Base-by-base conservation (phyloP, 2,329 filamentous ascomycete species). In the Cordyceps militaris region DNA sequence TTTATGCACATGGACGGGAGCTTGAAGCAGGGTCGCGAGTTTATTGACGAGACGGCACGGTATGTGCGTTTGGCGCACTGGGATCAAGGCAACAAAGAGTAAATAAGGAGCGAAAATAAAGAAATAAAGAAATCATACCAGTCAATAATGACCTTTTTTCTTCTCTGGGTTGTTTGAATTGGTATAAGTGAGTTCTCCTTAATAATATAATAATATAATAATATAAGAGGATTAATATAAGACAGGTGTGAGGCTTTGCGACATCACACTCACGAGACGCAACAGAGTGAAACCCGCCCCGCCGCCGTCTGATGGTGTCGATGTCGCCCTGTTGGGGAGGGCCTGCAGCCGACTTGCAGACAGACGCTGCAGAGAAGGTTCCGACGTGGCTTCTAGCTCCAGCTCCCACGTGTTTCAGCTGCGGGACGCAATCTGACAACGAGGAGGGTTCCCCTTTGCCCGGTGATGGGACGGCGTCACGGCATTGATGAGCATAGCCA, bases 1-100 rank as follows among this genome's bases (percentile, higher is more conserved):
- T 80, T 79, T 62, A 76, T 76, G 74, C 75, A 78, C 62, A 77
- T 78, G 75, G 74, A 72, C 49, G 68, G 67, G 60, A 63, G 68
- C 57, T 62, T 72, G 34, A 70, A 67, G 70, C 70, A 72, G 63
- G 70, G 67, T 4, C 63, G 65, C 7, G 66, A 71, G 21, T 71
- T 71, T 43, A 72, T 72, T 46, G 62, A 69, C 21, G 61, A 59
- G 56, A 71, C 66, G 14, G 69, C 69, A 11, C 65, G 63, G 52
- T 69, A 67, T 28, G 66, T 72, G 53, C 65, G 69, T 9, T 53
- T 67, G 30, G 68, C 67, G 9, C 65, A 66, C 55, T 61, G 58
- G 38, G 54, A 50, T 16, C 38, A 14, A 36, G 23, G 6, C 8
- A 26, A 13, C 10, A 34, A 4, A 34, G 21, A 32, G 6, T 8